Percentiles rank a stretch among this genome's conserved stretches.
phyloP scores from a whole-genome alignment of 345 rosid species.

The Syzygium grande region DNA sequence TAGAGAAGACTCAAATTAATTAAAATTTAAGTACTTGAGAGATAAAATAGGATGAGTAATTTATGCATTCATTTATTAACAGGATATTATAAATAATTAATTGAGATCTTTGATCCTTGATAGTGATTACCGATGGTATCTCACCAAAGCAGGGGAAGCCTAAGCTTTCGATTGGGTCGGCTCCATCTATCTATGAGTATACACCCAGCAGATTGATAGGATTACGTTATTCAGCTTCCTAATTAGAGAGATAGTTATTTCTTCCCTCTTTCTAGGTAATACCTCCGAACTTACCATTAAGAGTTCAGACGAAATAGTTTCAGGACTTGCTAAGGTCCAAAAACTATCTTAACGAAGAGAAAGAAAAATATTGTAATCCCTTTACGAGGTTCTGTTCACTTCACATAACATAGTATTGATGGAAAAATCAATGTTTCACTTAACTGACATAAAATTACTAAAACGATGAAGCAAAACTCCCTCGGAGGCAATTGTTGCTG shows the following conservation, averaged over 20 bases:
- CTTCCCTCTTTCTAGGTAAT: too few species aligned
- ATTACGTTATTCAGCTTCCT: too few species aligned
- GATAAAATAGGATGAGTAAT: not conserved
- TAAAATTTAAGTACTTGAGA: not conserved
- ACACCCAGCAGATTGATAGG: too few species aligned
- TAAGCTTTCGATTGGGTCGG: too few species aligned
- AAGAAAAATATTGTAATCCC: rapidly evolving
- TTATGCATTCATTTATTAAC: not conserved
- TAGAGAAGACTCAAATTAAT: not conserved
- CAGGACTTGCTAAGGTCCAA: too few species aligned
- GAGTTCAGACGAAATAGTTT: too few species aligned
- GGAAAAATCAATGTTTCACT: not conserved
- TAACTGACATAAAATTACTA: not conserved
- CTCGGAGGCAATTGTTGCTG: not conserved
- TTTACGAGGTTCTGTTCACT: not conserved
- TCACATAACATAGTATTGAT: not conserved
- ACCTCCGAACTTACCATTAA: too few species aligned
- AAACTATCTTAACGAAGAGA: not conserved
- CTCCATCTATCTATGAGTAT: too few species aligned
- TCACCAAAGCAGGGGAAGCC: too few species aligned
- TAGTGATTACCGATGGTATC: too few species aligned
- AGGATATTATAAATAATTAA: not conserved
- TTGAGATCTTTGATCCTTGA: too few species aligned
- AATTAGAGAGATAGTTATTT: too few species aligned
- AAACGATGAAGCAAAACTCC: not conserved